Evolutionary conservation across 2,329 filamentous ascomycete species (phyloP), one percentile per base, ranked within the genome.

Genomic region (Colletotrichum limetticola): DNA sequence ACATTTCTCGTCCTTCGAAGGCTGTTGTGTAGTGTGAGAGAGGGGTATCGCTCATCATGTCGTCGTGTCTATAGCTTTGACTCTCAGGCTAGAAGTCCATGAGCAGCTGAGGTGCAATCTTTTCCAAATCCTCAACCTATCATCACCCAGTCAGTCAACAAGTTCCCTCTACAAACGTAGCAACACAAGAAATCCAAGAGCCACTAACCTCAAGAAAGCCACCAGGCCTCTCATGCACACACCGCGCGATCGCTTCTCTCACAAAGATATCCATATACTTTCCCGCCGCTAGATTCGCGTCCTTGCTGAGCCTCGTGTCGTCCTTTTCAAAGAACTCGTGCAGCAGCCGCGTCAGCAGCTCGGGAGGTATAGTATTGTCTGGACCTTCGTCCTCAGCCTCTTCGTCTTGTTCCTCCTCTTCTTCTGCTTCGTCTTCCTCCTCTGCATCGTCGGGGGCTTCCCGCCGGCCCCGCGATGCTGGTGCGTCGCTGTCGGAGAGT

Each of bases 241-340:
- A 92, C 79, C 96, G 85, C 19, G 95, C 94, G 80, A 98, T 91
- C 1, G 95, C 94, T 84, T 98, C 96, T 74, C 93, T 89, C 66
- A 98, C 93, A 83, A 98, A 98, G 0, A 96, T 90, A 82, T 98
- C 95, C 82, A 98, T 89, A 80, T 98, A 98, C 83, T 93, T 95
- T 16, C 91, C 93, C 71, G 95, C 89, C 1, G 95, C 90, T 7
- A 85, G 88, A 80, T 95, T 94, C 4, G 95, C 95, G 78, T 95
- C 93, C 77, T 90, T 92, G 8, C 92, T 91, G 75, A 98, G 91
- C 76, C 92, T 88, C 28, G 93, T 95, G 68, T 89, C 88, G 61
- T 93, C 89, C 73, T 89, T 87, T 77, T 92, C 87, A 79, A 98
- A 98, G 80, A 93, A 91, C 77, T 95, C 91, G 80, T 97, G 92